Percentiles rank a stretch among this genome's conserved stretches.
phyloP scores from a whole-genome alignment of 176 grass and related monocot genomes.

The Cymbopogon citratus region DNA sequence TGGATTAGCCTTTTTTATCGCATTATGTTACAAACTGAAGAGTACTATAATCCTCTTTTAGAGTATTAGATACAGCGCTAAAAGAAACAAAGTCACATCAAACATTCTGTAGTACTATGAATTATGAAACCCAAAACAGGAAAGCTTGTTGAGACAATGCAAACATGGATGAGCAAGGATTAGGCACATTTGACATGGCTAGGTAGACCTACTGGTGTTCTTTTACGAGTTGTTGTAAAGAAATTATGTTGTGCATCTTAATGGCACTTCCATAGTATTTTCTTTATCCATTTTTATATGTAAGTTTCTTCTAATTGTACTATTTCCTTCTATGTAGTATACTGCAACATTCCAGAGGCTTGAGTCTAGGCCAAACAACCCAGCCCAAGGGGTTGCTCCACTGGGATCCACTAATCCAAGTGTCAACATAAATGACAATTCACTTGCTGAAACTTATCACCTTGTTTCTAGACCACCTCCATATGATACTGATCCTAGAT shows the following conservation, averaged over 20 bases:
- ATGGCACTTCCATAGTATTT: neutral
- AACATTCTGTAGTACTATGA: neutral
- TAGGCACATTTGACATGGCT: neutral
- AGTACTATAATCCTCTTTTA: neutral
- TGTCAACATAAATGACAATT: constrained; percentile 40
- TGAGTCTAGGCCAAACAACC: constrained; percentile 49
- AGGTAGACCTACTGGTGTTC: neutral
- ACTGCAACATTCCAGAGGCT: constrained; percentile 73
- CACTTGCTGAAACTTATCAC: constrained; percentile 57
- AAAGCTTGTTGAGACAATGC: neutral
- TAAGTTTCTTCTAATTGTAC: constrained; percentile 1
- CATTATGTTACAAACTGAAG: constrained; percentile 3
- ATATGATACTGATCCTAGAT: constrained; percentile 69
- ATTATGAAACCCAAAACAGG: neutral
- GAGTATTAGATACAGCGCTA: neutral
- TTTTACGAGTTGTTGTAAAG: neutral
- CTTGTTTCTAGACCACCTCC: constrained; percentile 67
- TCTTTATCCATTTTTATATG: neutral
- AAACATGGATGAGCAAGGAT: neutral
- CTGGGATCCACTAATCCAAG: constrained; percentile 33
- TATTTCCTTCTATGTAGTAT: constrained; percentile 42
- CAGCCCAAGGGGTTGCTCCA: constrained; percentile 47
- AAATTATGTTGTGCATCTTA: neutral
- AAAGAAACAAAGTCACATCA: neutral
- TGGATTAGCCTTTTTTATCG: neutral